A percentile compares a stretch with the other conserved stretches of the same genome.
Evolutionary conservation across 345 rosid species (phyloP).

Genomic region (Mercurialis annua): DNA sequence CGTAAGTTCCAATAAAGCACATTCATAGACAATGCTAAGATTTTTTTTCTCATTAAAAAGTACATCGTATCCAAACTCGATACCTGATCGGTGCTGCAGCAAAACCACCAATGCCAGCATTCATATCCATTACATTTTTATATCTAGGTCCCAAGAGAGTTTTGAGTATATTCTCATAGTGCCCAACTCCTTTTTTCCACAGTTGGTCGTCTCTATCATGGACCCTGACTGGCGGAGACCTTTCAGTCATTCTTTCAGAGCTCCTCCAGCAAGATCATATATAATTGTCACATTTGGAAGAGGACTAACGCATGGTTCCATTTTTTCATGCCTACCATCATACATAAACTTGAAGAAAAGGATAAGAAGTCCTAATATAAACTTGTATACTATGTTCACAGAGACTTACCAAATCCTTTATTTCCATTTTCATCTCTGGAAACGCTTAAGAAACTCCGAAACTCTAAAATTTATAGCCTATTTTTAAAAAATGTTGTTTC

Average conservation of each 20-base stretch:
- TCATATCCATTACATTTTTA: conserved; percentile 73
- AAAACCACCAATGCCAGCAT: conserved; percentile 66
- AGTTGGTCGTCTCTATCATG: conserved; percentile 38
- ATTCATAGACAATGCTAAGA: conserved; percentile 56
- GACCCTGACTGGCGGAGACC: conserved; percentile 42
- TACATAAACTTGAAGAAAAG: too few species aligned
- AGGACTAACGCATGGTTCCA: conserved; percentile 60
- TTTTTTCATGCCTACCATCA: conserved; percentile 48
- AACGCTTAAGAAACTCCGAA: too few species aligned
- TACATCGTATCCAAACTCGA: conserved; percentile 64
- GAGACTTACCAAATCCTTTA: too few species aligned
- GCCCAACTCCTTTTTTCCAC: conserved; percentile 44
- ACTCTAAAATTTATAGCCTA: too few species aligned
- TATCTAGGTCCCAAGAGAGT: conserved; percentile 37
- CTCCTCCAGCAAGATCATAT: conserved; percentile 36
- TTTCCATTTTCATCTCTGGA: too few species aligned
- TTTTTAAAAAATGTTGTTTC: too few species aligned
- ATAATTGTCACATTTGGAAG: conserved; percentile 32
- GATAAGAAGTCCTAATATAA: too few species aligned
- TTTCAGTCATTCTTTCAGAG: conserved; percentile 44
- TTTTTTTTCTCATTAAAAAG: conserved; percentile 46
- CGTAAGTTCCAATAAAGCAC: conserved; percentile 68
- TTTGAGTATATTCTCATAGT: conserved; percentile 43
- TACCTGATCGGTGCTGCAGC: conserved; percentile 51
- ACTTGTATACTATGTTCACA: too few species aligned